Evolutionary conservation across 1,284 basidiomycete species (phyloP), one percentile per base, ranked within the genome.

Genomic region (Cutaneotrichosporon daszewskae): DNA sequence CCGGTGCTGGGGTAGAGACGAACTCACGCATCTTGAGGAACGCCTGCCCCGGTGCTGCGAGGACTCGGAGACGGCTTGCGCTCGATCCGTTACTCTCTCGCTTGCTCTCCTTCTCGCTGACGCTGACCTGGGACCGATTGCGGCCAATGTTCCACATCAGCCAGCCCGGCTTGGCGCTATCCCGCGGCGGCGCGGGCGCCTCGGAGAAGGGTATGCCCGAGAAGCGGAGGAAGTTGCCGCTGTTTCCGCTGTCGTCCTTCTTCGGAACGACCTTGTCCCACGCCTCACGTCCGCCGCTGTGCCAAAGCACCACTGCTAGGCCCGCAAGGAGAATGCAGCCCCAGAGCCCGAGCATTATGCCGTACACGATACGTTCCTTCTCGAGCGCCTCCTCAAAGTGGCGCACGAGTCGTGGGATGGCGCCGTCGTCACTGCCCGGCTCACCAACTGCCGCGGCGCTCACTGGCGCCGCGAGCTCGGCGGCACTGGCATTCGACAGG

Each of bases 311-410:
- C 9, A 68, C 49, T 3, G 53, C 25, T 3, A 69, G 27, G 3
- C 66, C 68, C 12, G 66, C 43, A 3, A 68, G 35, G 19, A 65
- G 59, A 6, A 70, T 40, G 1, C 43, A 45, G 1, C 59, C 76
- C 84, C 88, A 96, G 1, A 94, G 72, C 0, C 73, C 83, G 45
- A 94, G 76, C 72, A 95, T 85, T 49, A 90, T 75, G 3, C 69
- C 66, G 68, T 94, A 95, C 76, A 91, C 85, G 44, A 84, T 64
- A 22, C 83, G 79, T 68, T 95, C 88, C 64, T 84, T 82, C 68
- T 80, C 75, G 50, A 97, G 74, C 12, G 81, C 79, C 16, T 72
- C 71, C 18, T 82, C 77, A 62, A 95, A 96, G 16, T 79, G 75
- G 24, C 77, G 72, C 52, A 95, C 78, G 40, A 96, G 72, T 39